Percentiles rank a stretch among this genome's conserved stretches.
Evolutionary conservation across 2,329 filamentous ascomycete species (phyloP).

Genomic region (Paraphaeosphaeria minitans): DNA sequence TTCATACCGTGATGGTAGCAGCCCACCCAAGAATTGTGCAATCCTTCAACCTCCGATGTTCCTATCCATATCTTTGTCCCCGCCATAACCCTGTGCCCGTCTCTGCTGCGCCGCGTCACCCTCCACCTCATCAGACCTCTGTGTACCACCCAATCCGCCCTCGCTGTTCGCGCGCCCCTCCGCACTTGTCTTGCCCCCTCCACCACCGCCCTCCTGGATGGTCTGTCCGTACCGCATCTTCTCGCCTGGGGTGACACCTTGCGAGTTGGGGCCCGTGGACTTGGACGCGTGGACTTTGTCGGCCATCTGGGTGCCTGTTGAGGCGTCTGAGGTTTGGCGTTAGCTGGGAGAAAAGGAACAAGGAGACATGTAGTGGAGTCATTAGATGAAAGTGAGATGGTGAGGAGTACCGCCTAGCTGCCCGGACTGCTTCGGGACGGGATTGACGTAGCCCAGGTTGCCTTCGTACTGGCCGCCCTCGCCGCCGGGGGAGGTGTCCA

Average conservation of each 20-base stretch:
- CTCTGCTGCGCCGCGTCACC: slow-evolving; percentile 49
- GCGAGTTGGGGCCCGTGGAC: slow-evolving; percentile 50
- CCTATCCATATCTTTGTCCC: slow-evolving; percentile 51
- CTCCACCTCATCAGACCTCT: slow-evolving; percentile 47
- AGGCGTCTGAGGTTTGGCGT: slow-evolving; percentile 11
- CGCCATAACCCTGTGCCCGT: slow-evolving; percentile 60
- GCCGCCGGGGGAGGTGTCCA: slow-evolving; percentile 65
- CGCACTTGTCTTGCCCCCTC: slow-evolving; percentile 56
- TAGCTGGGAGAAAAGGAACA: too few species aligned
- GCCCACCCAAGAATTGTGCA: not conserved
- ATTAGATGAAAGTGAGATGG: not conserved
- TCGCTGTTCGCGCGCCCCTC: slow-evolving; percentile 46
- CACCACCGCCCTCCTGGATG: slow-evolving; percentile 61
- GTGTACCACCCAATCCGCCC: slow-evolving; percentile 50
- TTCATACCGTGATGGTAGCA: too few species aligned
- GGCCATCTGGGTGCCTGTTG: slow-evolving; percentile 17
- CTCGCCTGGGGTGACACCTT: slow-evolving; percentile 48
- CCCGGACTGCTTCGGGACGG: slow-evolving; percentile 60
- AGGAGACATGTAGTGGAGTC: not conserved
- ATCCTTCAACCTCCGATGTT: slow-evolving; percentile 56
- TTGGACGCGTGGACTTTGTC: slow-evolving; percentile 29
- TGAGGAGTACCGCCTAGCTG: slow-evolving; percentile 59
- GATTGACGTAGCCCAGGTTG: slow-evolving; percentile 55
- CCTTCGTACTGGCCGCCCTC: slow-evolving; percentile 68
- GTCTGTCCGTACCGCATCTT: slow-evolving; percentile 62